Evolutionary conservation across 495 filamentous ascomycete species (phyloP).

Genomic region (Xylaria venustula): DNA sequence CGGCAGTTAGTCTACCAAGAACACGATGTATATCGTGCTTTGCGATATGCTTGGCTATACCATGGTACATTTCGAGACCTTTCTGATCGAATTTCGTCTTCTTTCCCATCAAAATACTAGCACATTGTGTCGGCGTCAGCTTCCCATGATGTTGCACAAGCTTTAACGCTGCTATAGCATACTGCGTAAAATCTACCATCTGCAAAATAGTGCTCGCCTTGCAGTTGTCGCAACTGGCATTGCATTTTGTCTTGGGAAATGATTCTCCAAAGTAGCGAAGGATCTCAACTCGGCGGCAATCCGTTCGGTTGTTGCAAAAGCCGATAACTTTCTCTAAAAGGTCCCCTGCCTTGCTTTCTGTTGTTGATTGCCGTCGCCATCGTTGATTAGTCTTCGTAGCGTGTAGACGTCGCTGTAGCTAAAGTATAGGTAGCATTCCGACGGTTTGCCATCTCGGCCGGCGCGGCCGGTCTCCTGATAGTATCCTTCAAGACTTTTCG

Average conservation of each 20-base stretch:
- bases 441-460: too few species aligned
- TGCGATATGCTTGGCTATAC: neutral
- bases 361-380: too few species aligned
- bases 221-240: constrained; percentile 83
- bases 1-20: neutral
- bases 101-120: neutral
- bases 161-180: neutral
- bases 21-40: neutral
- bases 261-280: constrained; percentile 88
- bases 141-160: neutral
- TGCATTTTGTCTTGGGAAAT: constrained; percentile 71
- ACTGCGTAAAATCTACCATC: neutral
- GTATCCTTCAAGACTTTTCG: too few species aligned
- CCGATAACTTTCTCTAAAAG: constrained; percentile 54
- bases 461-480: too few species aligned
- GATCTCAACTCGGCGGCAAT: constrained; percentile 85
- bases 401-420: too few species aligned
- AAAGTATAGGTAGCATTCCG: too few species aligned
- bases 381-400: too few species aligned
- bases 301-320: constrained; percentile 82
- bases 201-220: too few species aligned
- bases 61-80: neutral
- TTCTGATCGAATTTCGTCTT: neutral
- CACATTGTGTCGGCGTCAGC: neutral
- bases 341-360: too few species aligned